A percentile compares a stretch with the other conserved stretches of the same genome.
These are phyloP conservation scores for Claviceps sorghi DNA, from an alignment of 2,329 filamentous ascomycete genomes.

Conservation along the genomic window DNA sequence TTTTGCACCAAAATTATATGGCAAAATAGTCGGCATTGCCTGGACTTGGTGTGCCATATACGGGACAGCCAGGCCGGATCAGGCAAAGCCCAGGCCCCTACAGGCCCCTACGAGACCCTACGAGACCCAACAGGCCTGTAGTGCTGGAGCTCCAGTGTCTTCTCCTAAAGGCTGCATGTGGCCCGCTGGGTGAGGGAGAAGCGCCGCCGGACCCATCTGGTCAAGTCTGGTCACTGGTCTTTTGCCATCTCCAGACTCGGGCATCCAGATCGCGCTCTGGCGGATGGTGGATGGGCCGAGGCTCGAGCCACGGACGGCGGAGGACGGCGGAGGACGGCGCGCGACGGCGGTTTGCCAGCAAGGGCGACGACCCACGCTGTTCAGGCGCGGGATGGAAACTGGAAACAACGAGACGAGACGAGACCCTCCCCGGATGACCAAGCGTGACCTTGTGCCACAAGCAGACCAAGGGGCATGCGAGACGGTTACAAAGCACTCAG, in stretches of 20 bases:
- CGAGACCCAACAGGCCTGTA: too few relatives aligned
- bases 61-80: background rate
- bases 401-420: background rate
- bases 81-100: background rate
- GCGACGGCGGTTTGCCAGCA: background rate
- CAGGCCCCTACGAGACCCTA: too few relatives aligned
- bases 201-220: too few relatives aligned
- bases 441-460: slow-evolving; percentile 2
- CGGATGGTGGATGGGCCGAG: too few relatives aligned
- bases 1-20: too few relatives aligned
- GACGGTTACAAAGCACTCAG: background rate
- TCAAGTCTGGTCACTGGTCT: too few relatives aligned
- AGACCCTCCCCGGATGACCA: slow-evolving; percentile 1
- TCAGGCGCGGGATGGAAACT: slow-evolving; percentile 2
- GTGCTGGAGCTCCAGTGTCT: too few relatives aligned
- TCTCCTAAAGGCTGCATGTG: too few relatives aligned
- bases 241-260: slow-evolving; percentile 7
- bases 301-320: background rate
- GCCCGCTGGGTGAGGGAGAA: too few relatives aligned
- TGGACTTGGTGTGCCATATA: too few relatives aligned
- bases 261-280: slow-evolving; percentile 3
- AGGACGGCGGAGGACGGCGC: background rate
- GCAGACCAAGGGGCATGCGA: background rate
- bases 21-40: too few relatives aligned
- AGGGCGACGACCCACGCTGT: slow-evolving; percentile 1